A percentile compares a stretch with the other conserved stretches of the same genome.
phyloP scores from a whole-genome alignment of 2,329 filamentous ascomycete genomes.

The Fusarium armeniacum region DNA sequence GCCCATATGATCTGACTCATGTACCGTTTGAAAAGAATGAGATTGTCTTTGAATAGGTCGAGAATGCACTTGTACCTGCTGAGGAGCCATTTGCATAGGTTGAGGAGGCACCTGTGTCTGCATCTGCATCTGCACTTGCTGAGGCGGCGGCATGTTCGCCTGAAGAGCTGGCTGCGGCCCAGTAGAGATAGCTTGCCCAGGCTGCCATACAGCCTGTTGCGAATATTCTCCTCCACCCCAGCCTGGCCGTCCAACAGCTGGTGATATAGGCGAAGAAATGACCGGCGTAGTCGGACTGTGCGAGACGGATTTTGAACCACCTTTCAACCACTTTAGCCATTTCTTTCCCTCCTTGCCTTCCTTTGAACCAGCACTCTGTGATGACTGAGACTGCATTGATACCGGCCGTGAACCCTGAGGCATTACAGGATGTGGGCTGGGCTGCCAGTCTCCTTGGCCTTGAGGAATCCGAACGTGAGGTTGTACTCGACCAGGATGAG shows the following conservation, averaged over 20 bases:
- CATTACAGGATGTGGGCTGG: conserved; percentile 35
- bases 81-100: conserved; percentile 4
- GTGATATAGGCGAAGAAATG: conserved; percentile 27
- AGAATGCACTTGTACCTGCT: neutral
- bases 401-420: conserved; percentile 32
- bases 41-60: conserved; percentile 12
- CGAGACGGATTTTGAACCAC: conserved; percentile 41
- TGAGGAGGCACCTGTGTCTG: conserved; percentile 1
- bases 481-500: conserved; percentile 12
- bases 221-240: conserved; percentile 46
- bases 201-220: conserved; percentile 44
- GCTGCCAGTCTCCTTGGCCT: conserved; percentile 36
- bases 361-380: conserved; percentile 40
- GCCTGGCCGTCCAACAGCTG: conserved; percentile 15
- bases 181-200: conserved; percentile 34
- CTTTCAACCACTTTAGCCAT: conserved; percentile 49
- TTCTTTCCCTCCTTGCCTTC: conserved; percentile 45
- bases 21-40: conserved; percentile 17
- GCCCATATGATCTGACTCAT: neutral
- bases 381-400: conserved; percentile 36
- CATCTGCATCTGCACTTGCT: neutral
- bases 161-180: conserved; percentile 11
- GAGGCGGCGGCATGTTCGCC: conserved; percentile 17
- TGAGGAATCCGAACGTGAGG: conserved; percentile 42
- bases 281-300: conserved; percentile 39